These are phyloP conservation scores for Byssothecium circinans DNA, from an alignment of 2,329 filamentous ascomycete species.

Conservation along the genomic window DNA sequence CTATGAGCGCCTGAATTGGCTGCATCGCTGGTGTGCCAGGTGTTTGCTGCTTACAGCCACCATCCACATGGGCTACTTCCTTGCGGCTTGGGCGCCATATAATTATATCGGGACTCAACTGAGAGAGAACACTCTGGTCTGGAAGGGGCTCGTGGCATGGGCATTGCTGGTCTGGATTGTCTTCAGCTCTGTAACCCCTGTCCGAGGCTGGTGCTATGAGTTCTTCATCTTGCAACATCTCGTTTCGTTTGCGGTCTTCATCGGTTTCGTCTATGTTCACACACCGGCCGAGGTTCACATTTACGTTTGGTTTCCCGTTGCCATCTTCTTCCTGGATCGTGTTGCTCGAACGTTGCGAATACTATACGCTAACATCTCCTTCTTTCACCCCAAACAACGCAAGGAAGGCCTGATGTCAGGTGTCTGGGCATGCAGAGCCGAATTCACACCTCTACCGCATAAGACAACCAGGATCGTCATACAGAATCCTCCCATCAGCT, in stretches of 20 bases:
- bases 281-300: slow-evolving; percentile 61
- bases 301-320: slow-evolving; percentile 68
- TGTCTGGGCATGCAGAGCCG: slow-evolving; percentile 42
- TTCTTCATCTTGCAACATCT: slow-evolving; percentile 71
- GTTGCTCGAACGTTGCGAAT: slow-evolving; percentile 49
- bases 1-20: slow-evolving; percentile 72
- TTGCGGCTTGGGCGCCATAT: slow-evolving; percentile 63
- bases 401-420: slow-evolving; percentile 29
- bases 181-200: slow-evolving; percentile 63
- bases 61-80: slow-evolving; percentile 71
- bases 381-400: slow-evolving; percentile 43
- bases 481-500: slow-evolving; percentile 56
- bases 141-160: slow-evolving; percentile 70
- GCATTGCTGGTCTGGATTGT: slow-evolving; percentile 66
- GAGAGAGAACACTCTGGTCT: slow-evolving; percentile 63
- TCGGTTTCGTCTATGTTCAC: slow-evolving; percentile 66
- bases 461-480: slow-evolving; percentile 61
- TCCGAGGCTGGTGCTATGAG: slow-evolving; percentile 69
- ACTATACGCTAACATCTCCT: slow-evolving; percentile 44
- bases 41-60: slow-evolving; percentile 69
- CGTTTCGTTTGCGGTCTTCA: slow-evolving; percentile 60
- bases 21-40: slow-evolving; percentile 72
- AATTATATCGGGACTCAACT: slow-evolving; percentile 63
- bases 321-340: slow-evolving; percentile 64
- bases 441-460: slow-evolving; percentile 53